A percentile compares a stretch with the other conserved stretches of the same genome.
These are phyloP conservation scores for Rhizopus arrhizus DNA, from an alignment of 371 early-diverging fungal genomes.

Conservation along the genomic window DNA sequence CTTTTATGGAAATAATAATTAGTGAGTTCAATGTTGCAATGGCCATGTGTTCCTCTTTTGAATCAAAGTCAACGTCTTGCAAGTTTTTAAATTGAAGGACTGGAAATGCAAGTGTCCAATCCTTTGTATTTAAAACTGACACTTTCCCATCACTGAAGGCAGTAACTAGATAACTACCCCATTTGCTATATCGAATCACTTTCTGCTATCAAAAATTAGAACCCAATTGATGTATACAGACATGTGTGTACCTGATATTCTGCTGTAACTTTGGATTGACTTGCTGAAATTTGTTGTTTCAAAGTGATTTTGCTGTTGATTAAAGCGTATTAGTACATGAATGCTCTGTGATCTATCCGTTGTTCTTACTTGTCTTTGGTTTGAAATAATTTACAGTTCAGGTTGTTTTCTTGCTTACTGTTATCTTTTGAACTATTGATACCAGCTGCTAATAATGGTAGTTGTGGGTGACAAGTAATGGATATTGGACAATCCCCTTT, in stretches of 20 bases:
- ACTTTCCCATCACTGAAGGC: slow-evolving; percentile 66
- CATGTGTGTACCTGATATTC: slow-evolving; percentile 33
- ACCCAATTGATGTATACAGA: neutral
- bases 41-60: slow-evolving; percentile 32
- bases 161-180: slow-evolving; percentile 58
- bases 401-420: slow-evolving; percentile 57
- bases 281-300: slow-evolving; percentile 19
- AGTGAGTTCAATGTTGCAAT: slow-evolving; percentile 46
- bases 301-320: neutral
- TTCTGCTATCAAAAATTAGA: slow-evolving; percentile 27
- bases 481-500: slow-evolving; percentile 72
- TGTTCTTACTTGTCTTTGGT: slow-evolving; percentile 34
- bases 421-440: slow-evolving; percentile 54
- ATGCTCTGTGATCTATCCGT: no score
- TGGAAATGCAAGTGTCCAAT: slow-evolving; percentile 50
- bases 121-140: slow-evolving; percentile 56
- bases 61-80: slow-evolving; percentile 62
- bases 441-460: slow-evolving; percentile 48
- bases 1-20: slow-evolving; percentile 51
- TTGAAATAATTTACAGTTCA: slow-evolving; percentile 57
- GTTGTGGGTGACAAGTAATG: slow-evolving; percentile 59
- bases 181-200: slow-evolving; percentile 53
- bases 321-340: neutral
- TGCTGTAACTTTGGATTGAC: slow-evolving; percentile 22
- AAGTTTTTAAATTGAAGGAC: slow-evolving; percentile 58